Conservation (phyloP, 495 filamentous ascomycete genomes). For the Aspergillus campestris region DNA sequence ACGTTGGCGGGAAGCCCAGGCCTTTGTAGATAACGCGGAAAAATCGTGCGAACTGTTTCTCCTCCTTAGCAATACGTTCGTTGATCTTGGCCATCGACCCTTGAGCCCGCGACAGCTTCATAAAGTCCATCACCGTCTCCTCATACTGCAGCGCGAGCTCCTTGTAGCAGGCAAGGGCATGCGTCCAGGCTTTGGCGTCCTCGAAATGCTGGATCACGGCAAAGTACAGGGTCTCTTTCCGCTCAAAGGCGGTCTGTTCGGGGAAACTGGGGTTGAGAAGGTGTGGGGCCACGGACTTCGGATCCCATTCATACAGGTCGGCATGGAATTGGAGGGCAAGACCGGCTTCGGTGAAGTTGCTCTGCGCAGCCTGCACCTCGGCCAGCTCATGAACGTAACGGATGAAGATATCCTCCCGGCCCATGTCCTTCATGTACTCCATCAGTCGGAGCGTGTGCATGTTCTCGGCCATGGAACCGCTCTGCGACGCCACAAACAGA, state of each 20-base stretch:
- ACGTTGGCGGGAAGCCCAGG: constrained; percentile 71
- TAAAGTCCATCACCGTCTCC: constrained; percentile 79
- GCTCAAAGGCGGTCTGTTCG: constrained; percentile 81
- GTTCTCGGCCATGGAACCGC: constrained; percentile 66
- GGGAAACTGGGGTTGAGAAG: constrained; percentile 68
- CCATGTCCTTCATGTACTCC: constrained; percentile 96
- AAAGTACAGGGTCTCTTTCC: constrained; percentile 88
- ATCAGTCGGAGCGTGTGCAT: constrained; percentile 85
- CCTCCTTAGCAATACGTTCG: constrained; percentile 75
- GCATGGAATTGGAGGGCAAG: constrained; percentile 86
- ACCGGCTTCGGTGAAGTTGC: constrained; percentile 84
- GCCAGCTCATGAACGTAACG: constrained; percentile 94
- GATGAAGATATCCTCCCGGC: constrained; percentile 94
- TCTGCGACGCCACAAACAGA: constrained; percentile 87
- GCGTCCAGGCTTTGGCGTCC: constrained; percentile 85
- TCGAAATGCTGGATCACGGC: constrained; percentile 92
- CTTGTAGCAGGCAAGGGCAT: constrained; percentile 80
- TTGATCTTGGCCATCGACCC: constrained; percentile 90
- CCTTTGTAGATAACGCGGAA: constrained; percentile 90
- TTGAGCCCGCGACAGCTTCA: constrained; percentile 81
- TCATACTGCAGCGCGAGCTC: constrained; percentile 89
- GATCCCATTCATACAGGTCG: constrained; percentile 89
- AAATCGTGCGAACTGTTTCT: constrained; percentile 70
- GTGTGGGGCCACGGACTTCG: constrained; percentile 54
- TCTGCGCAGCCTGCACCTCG: constrained; percentile 60